These are phyloP conservation scores for Eucalyptus pauciflora DNA, from an alignment of 345 rosid species.

Conservation along the genomic window DNA sequence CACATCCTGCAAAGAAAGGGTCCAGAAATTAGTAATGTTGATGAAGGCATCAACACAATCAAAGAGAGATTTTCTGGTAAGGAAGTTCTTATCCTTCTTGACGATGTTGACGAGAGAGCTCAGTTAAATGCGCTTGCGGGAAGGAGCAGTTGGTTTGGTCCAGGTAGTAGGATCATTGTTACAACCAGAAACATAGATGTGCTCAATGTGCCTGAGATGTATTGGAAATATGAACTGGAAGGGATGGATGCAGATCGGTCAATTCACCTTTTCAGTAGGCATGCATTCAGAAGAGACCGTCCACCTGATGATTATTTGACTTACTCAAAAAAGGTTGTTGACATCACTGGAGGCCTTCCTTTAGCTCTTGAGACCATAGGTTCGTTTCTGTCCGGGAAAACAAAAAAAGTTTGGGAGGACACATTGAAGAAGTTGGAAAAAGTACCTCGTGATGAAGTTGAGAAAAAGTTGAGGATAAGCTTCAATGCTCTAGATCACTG, in stretches of 20 bases:
- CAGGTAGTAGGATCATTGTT: slow-evolving; percentile 5
- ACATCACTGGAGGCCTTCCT: slow-evolving; percentile 5
- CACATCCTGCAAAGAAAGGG: slow-evolving; percentile 1
- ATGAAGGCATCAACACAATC: slow-evolving; percentile 6
- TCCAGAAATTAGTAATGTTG: slow-evolving; percentile 1
- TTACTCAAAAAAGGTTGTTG: not conserved
- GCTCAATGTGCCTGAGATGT: not conserved
- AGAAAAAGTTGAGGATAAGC: slow-evolving; percentile 2
- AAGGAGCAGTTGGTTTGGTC: slow-evolving; percentile 2
- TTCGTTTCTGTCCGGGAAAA: not conserved
- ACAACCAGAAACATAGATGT: slow-evolving; percentile 1
- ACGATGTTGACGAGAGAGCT: not conserved
- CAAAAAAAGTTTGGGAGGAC: not conserved
- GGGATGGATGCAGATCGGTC: not conserved
- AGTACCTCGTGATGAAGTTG: slow-evolving; percentile 3
- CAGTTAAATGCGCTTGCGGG: not conserved
- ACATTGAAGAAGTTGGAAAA: slow-evolving; percentile 4
- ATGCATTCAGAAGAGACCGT: slow-evolving; percentile 1
- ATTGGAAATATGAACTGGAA: not conserved
- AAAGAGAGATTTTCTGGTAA: slow-evolving; percentile 2
- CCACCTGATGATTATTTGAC: not conserved
- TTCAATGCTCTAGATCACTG: slow-evolving; percentile 4
- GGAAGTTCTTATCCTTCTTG: slow-evolving; percentile 5
- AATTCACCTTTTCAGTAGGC: slow-evolving; percentile 2
- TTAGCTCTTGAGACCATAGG: slow-evolving; percentile 7